Evolutionary conservation across 164 flowering plant genomes (phyloP).

Genomic region (Nelumbo lutea): DNA sequence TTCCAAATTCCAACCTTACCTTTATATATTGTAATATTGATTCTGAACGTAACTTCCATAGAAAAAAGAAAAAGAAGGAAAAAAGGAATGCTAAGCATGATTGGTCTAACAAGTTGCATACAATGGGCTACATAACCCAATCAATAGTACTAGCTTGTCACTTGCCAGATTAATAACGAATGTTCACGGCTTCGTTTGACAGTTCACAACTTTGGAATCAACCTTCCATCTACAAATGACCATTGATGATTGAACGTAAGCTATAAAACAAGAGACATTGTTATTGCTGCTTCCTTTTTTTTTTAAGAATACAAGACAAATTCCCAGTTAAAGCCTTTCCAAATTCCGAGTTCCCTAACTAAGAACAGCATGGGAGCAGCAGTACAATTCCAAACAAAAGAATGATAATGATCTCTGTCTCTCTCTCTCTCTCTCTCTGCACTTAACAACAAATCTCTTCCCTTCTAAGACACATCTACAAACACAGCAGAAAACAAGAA

Average conservation of each 20-base stretch:
- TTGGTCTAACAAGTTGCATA: too few species aligned
- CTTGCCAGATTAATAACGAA: too few species aligned
- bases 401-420: slow-evolving; percentile 18
- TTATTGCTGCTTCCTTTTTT: slow-evolving; percentile 20
- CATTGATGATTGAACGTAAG: background rate
- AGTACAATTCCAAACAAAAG: slow-evolving; percentile 24
- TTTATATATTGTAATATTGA: too few species aligned
- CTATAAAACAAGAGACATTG: background rate
- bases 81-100: too few species aligned
- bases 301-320: slow-evolving; percentile 11
- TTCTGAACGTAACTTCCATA: too few species aligned
- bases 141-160: too few species aligned
- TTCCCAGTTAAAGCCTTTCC: slow-evolving; percentile 8
- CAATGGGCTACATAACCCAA: too few species aligned
- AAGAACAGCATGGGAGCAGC: slow-evolving; percentile 1
- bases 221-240: too few species aligned
- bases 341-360: slow-evolving; percentile 5
- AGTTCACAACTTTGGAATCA: too few species aligned
- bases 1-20: too few species aligned
- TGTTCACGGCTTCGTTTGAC: too few species aligned
- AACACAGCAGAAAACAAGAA: slow-evolving; percentile 15
- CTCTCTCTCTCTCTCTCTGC: slow-evolving; percentile 5
- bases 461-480: slow-evolving; percentile 29
- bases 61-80: too few species aligned
- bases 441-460: slow-evolving; percentile 19